Base-by-base conservation (phyloP, 83 land plant species). In the Thuja plicata region DNA sequence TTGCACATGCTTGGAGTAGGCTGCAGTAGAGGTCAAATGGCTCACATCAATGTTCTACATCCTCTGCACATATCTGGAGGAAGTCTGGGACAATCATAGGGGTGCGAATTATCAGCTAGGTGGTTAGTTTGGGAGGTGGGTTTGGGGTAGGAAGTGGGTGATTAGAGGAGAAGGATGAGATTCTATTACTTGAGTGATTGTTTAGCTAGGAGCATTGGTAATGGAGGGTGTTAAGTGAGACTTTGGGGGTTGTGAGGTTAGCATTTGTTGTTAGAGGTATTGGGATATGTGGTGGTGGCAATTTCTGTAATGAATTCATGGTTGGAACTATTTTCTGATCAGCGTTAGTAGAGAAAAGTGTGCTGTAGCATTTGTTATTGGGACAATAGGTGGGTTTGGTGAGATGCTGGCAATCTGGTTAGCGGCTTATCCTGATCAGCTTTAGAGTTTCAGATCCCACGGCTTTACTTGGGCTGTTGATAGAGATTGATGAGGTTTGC, bases 151-250 rank as follows among this genome's bases (percentile, higher is more conserved):
- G 66, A 30, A 52, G 41, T 54, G 9, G 40, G 62, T 27, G 87
- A 52, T 85, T 54, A 35, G 37, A 19, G 8, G 40, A 2, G 57
- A 3, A 27, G 57, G 16, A 55, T 17, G 57, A 43, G 37, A 46
- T 54, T 66, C 15, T 52, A 62, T 15, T 85, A 9, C 32, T 50
- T n/a, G 84, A 27, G 71, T 81, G 84, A 81, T 41, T 81, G 84
- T 81, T 12, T 81, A 80, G 84, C 32, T 81, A 43, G 84, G 10
- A 81, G 52, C 84, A 81, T 81, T 81, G 43, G 84, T 43, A 19
- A 41, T 45, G n/a, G 24, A 54, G 52, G 87, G 38, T 85, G 87
- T 48, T 19, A 32, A 50, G 12, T 55, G 62, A 73, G 13, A 0
- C 34, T 54, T 17, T 55, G 27, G 62, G 41, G 40, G 66, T 48